Percentiles rank a stretch among this genome's conserved stretches.
Evolutionary conservation across 2,329 filamentous ascomycete species (phyloP).

Genomic region (Zymoseptoria passerinii): DNA sequence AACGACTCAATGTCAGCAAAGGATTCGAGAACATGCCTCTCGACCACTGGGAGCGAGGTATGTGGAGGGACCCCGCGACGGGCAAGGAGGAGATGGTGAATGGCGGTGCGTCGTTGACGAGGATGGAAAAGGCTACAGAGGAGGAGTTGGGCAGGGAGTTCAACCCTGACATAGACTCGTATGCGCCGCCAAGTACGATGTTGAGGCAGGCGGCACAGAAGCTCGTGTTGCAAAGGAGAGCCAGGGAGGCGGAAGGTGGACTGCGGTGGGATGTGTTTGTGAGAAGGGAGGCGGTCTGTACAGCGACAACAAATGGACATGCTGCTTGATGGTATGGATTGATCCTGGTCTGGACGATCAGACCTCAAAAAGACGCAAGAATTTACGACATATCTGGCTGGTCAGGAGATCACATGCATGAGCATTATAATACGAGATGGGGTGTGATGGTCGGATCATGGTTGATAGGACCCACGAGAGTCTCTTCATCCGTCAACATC

Average conservation of each 20-base stretch:
- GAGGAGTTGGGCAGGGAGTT: constrained; percentile 35
- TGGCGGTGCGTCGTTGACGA: constrained; percentile 36
- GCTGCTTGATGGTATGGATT: constrained; percentile 4
- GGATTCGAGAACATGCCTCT: constrained; percentile 40
- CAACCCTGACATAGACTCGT: constrained; percentile 32
- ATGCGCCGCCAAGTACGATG: constrained; percentile 38
- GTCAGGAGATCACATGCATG: too few species aligned
- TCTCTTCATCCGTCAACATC: too few species aligned
- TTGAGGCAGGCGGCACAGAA: constrained; percentile 41
- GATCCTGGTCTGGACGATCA: too few species aligned
- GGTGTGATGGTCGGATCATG: too few species aligned
- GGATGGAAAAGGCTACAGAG: constrained; percentile 38
- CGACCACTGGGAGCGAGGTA: constrained; percentile 40
- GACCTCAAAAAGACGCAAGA: too few species aligned
- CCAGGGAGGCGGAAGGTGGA: constrained; percentile 33
- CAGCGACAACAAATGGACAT: constrained; percentile 5
- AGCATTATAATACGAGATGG: too few species aligned
- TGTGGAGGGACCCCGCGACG: constrained; percentile 24
- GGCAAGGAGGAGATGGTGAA: constrained; percentile 21
- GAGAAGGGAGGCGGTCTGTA: constrained; percentile 10
- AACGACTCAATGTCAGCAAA: constrained; percentile 40
- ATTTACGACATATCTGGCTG: too few species aligned
- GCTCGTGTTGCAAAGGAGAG: constrained; percentile 38
- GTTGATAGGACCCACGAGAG: too few species aligned
- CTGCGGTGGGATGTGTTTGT: constrained; percentile 27